Conservation (phyloP, 257 asterid species). For the Fraxinus excelsior region DNA sequence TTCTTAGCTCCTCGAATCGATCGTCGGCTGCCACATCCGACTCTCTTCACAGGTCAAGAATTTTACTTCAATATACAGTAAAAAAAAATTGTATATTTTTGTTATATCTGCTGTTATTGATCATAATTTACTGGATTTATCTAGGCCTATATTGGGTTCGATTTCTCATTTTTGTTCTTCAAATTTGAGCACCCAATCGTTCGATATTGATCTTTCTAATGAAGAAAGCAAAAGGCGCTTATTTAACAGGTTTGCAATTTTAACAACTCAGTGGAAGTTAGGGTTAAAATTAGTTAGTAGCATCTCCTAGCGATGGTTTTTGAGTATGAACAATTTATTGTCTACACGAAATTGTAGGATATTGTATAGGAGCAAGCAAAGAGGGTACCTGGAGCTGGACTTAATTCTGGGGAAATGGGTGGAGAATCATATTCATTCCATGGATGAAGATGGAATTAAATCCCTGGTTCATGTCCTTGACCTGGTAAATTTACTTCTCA, state of each 20-base stretch:
- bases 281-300: not conserved
- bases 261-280: not conserved
- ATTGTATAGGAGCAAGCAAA: slow-evolving; percentile 84
- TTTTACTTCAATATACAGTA: not conserved
- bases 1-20: slow-evolving; percentile 42
- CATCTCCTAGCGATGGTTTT: not conserved
- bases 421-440: slow-evolving; percentile 70
- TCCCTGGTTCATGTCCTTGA: slow-evolving; percentile 79
- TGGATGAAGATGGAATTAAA: slow-evolving; percentile 72
- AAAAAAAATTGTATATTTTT: not conserved
- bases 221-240: slow-evolving; percentile 79
- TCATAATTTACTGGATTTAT: slow-evolving; percentile 4
- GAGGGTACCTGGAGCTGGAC: slow-evolving; percentile 92
- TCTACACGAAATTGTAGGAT: slow-evolving; percentile 45
- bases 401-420: slow-evolving; percentile 89
- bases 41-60: slow-evolving; percentile 39
- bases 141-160: slow-evolving; percentile 59
- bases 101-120: not conserved
- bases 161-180: slow-evolving; percentile 53
- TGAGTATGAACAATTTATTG: slow-evolving; percentile 2
- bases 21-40: slow-evolving; percentile 30
- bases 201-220: slow-evolving; percentile 59
- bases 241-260: slow-evolving; percentile 56
- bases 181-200: slow-evolving; percentile 29
- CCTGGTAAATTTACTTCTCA: slow-evolving; percentile 44